Conservation (phyloP, 768 basidiomycete species). For the Kwoniella mangroviensis region DNA sequence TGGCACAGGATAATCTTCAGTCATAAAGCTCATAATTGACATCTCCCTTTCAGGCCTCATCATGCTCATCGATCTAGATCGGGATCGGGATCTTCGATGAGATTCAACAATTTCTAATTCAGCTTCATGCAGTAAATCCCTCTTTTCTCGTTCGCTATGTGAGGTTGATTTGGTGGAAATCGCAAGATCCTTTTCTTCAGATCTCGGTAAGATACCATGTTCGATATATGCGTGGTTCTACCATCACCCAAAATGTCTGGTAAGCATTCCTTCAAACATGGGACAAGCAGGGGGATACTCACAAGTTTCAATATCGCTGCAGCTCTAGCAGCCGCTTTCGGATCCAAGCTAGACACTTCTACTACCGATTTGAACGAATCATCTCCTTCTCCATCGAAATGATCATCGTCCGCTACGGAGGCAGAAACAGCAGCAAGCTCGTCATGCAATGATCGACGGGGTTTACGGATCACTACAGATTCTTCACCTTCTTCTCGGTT, state of each 20-base stretch:
- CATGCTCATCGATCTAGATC: conserved; percentile 15
- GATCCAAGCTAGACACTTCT: conserved; percentile 82
- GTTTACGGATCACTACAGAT: conserved; percentile 15
- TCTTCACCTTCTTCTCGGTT: conserved; percentile 2
- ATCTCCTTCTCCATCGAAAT: conserved; percentile 30
- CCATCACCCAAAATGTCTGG: conserved; percentile 11
- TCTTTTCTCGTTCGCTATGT: conserved; percentile 47
- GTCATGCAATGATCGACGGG: conserved; percentile 20
- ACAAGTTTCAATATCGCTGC: conserved; percentile 90
- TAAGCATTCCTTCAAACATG: too few species aligned
- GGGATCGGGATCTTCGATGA: conserved; percentile 21
- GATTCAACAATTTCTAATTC: conserved; percentile 62
- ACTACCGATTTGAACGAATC: conserved; percentile 64
- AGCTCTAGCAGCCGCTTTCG: conserved; percentile 85
- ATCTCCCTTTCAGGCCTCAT: conserved; percentile 8
- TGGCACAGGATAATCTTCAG: conserved; percentile 33
- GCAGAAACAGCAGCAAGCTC: conserved; percentile 11
- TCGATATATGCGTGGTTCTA: conserved; percentile 87
- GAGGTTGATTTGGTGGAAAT: conserved; percentile 8
- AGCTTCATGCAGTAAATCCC: conserved; percentile 68
- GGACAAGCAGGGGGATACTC: too few species aligned
- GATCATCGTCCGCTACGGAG: conserved; percentile 6
- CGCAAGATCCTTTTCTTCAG: background rate
- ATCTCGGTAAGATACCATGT: conserved; percentile 59
- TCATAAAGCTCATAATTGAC: conserved; percentile 26